Evolutionary conservation across 2,329 filamentous ascomycete genomes (phyloP).

Genomic region (Rhytidhysteron rufulum): DNA sequence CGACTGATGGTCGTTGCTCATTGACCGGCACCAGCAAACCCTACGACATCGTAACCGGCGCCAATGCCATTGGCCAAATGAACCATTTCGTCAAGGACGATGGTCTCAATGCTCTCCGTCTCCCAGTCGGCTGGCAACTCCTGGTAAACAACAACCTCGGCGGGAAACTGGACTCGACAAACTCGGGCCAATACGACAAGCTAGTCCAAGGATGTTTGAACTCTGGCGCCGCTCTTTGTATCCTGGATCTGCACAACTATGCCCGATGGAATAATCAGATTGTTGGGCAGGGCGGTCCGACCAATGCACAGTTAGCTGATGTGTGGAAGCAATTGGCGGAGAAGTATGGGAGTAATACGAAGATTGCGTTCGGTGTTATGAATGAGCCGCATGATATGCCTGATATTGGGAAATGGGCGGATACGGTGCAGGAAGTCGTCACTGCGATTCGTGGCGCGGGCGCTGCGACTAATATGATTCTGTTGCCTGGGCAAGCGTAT

Average conservation of each 20-base stretch:
- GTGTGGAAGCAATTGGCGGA: slow-evolving; percentile 56
- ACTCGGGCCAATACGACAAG: slow-evolving; percentile 51
- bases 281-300: slow-evolving; percentile 63
- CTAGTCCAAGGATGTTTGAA: slow-evolving; percentile 55
- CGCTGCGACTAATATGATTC: slow-evolving; percentile 60
- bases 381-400: slow-evolving; percentile 58
- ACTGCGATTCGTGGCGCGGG: slow-evolving; percentile 62
- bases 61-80: slow-evolving; percentile 49
- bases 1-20: slow-evolving; percentile 21
- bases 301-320: slow-evolving; percentile 54
- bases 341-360: slow-evolving; percentile 53
- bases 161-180: slow-evolving; percentile 46
- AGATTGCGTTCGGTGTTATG: slow-evolving; percentile 63
- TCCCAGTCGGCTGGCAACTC: slow-evolving; percentile 59
- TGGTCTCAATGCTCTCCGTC: slow-evolving; percentile 54
- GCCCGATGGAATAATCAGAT: slow-evolving; percentile 59
- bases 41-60: slow-evolving; percentile 15
- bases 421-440: slow-evolving; percentile 59
- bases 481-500: slow-evolving; percentile 62
- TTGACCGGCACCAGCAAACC: slow-evolving; percentile 13
- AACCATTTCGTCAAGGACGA: slow-evolving; percentile 54
- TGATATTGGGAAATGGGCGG: slow-evolving; percentile 56
- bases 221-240: slow-evolving; percentile 53
- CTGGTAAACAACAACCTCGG: slow-evolving; percentile 53
- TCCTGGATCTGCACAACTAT: slow-evolving; percentile 52